A percentile compares a stretch with the other conserved stretches of the same genome.
These are phyloP conservation scores for Xylariaceae sp. DNA, from an alignment of 2,329 filamentous ascomycete species.

Conservation along the genomic window DNA sequence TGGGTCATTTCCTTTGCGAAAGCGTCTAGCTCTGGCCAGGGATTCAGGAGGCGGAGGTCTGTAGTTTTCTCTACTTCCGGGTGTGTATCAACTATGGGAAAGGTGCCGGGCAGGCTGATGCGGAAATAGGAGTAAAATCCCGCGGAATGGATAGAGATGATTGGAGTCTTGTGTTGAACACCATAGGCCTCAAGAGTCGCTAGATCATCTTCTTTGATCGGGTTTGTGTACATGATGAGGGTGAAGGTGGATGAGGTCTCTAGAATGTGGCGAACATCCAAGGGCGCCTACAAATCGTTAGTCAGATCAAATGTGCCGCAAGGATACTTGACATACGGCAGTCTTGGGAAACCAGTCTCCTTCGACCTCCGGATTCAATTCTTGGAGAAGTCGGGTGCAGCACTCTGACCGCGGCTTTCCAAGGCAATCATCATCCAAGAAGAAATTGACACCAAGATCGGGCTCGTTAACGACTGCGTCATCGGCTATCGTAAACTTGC, in stretches of 20 bases:
- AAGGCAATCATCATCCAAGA: slow-evolving; percentile 74
- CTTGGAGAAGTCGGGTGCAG: slow-evolving; percentile 70
- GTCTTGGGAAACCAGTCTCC: slow-evolving; percentile 63
- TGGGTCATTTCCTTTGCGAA: slow-evolving; percentile 65
- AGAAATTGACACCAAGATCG: slow-evolving; percentile 96
- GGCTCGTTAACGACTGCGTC: slow-evolving; percentile 69
- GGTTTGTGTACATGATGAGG: slow-evolving; percentile 51
- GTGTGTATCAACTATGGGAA: slow-evolving; percentile 93
- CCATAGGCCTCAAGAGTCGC: slow-evolving; percentile 43
- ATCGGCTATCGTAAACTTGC: slow-evolving; percentile 87
- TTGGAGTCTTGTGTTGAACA: slow-evolving; percentile 59
- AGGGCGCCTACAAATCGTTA: slow-evolving; percentile 21
- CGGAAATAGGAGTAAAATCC: slow-evolving; percentile 91
- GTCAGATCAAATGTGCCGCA: slow-evolving; percentile 1
- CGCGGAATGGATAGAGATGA: slow-evolving; percentile 80
- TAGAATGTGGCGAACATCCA: slow-evolving; percentile 40
- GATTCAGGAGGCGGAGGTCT: slow-evolving; percentile 77
- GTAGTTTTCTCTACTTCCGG: slow-evolving; percentile 80
- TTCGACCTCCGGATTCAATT: slow-evolving; percentile 89
- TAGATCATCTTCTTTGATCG: slow-evolving; percentile 41
- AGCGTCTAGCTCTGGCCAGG: slow-evolving; percentile 75
- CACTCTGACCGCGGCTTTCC: slow-evolving; percentile 76
- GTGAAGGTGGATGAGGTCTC: slow-evolving; percentile 41
- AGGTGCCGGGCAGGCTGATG: slow-evolving; percentile 70
- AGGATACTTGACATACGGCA: slow-evolving; percentile 28